Evolutionary conservation across 495 filamentous ascomycete species (phyloP).

Genomic region (Aspergillus hancockii): DNA sequence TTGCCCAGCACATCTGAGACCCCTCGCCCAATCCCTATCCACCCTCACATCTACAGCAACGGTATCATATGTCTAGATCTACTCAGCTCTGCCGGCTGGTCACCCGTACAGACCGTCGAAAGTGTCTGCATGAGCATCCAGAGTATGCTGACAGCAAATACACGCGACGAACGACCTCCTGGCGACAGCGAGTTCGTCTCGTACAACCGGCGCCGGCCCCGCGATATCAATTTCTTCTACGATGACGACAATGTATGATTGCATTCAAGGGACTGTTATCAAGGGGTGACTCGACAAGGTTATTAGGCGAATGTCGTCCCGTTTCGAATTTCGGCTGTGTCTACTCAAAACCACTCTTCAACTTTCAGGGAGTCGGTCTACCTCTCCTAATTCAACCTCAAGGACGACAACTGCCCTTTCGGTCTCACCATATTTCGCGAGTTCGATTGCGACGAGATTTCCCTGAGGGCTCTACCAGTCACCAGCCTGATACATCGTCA

Average conservation of each 20-base stretch:
- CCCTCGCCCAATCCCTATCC: slow-evolving; percentile 79
- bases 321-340: background rate
- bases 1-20: slow-evolving; percentile 43
- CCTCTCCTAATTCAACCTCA: background rate
- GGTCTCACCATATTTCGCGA: background rate
- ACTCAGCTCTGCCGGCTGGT: slow-evolving; percentile 85
- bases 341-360: background rate
- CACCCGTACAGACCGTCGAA: slow-evolving; percentile 94
- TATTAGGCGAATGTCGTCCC: background rate
- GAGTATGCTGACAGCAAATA: slow-evolving; percentile 96
- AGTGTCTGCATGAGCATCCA: slow-evolving; percentile 97
- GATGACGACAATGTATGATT: slow-evolving; percentile 79
- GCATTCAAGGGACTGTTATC: background rate
- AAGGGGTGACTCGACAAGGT: background rate
- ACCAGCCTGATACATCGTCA: background rate
- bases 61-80: slow-evolving; percentile 98
- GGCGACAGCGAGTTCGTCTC: slow-evolving; percentile 86
- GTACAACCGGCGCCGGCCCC: slow-evolving; percentile 71
- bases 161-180: slow-evolving; percentile 80
- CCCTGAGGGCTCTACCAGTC: background rate
- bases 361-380: background rate
- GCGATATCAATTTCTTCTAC: slow-evolving; percentile 86
- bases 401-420: background rate
- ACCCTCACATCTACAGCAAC: slow-evolving; percentile 97
- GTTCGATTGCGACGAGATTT: background rate